phyloP scores from a whole-genome alignment of 2,329 filamentous ascomycete genomes.

The Talaromyces sp. region DNA sequence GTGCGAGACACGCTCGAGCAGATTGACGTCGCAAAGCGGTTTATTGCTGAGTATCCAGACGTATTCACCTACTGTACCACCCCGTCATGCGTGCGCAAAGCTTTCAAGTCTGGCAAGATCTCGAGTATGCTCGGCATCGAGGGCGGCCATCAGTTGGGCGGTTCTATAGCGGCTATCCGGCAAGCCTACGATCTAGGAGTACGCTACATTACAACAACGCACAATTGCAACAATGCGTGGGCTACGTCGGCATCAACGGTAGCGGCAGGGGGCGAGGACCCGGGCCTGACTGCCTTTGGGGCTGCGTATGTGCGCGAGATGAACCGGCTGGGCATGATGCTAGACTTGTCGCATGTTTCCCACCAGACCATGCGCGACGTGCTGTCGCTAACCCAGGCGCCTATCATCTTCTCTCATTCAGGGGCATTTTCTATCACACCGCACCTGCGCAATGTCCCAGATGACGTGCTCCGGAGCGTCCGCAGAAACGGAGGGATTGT shows the following conservation, averaged over 20 bases:
- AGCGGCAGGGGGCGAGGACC: constrained; percentile 13
- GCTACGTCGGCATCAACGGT: constrained; percentile 20
- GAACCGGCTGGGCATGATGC: constrained; percentile 26
- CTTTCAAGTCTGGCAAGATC: constrained; percentile 15
- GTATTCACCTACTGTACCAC: constrained; percentile 13
- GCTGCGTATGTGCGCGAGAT: constrained; percentile 22
- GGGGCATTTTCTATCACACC: constrained; percentile 19
- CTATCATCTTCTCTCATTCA: constrained; percentile 22
- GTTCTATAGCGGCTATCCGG: constrained; percentile 18
- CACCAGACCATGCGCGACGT: constrained; percentile 19
- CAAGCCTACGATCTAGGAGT: constrained; percentile 16
- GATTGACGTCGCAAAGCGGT: constrained; percentile 22
- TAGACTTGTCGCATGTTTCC: constrained; percentile 24
- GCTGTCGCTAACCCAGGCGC: constrained; percentile 16
- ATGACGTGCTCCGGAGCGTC: constrained; percentile 34
- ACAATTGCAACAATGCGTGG: constrained; percentile 20
- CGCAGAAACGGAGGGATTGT: constrained; percentile 36
- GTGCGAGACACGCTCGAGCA: constrained; percentile 25
- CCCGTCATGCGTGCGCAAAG: constrained; percentile 14
- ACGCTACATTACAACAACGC: constrained; percentile 3
- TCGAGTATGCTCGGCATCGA: constrained; percentile 17
- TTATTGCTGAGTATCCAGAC: constrained; percentile 16
- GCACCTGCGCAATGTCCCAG: constrained; percentile 39
- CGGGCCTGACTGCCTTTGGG: constrained; percentile 19
- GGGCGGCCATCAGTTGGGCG: constrained; percentile 16